These are phyloP conservation scores for Naganishia randhawae DNA, from an alignment of 768 basidiomycete species.

Conservation along the genomic window DNA sequence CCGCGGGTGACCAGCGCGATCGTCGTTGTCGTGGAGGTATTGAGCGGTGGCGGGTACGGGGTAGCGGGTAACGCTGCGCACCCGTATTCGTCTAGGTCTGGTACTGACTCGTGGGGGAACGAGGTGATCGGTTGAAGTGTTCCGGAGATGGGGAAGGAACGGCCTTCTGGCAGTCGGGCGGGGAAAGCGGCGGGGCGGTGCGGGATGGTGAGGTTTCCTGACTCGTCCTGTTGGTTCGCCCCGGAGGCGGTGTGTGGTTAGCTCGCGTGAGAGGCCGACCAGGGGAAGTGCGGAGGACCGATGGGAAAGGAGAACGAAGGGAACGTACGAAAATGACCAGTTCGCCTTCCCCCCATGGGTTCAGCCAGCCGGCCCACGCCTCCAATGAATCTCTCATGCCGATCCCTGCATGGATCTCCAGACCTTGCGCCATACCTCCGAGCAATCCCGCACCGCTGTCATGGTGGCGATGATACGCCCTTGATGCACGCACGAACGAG, in stretches of 20 bases:
- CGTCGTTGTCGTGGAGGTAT: not conserved
- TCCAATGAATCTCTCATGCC: no score
- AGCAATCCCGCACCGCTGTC: no score
- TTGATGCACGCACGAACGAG: not conserved
- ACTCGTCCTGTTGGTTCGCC: constrained; percentile 3
- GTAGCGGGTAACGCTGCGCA: constrained; percentile 8
- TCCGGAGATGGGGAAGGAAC: constrained; percentile 17
- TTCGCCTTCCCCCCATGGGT: constrained; percentile 27
- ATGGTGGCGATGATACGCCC: not conserved
- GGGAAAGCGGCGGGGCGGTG: constrained; percentile 49
- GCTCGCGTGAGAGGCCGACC: not conserved
- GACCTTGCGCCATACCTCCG: no score
- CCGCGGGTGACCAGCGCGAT: constrained; percentile 89
- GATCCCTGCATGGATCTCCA: constrained; percentile 26
- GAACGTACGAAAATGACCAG: constrained; percentile 23
- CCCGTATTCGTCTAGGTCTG: constrained; percentile 22
- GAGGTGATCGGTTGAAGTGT: constrained; percentile 15
- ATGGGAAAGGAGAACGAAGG: not conserved
- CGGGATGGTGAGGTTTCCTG: constrained; percentile 39
- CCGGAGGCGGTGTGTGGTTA: not conserved
- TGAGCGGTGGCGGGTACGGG: not conserved
- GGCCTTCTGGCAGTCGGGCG: constrained; percentile 24
- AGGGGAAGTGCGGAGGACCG: not conserved
- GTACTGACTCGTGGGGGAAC: constrained; percentile 14
- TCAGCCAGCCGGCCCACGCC: constrained; percentile 28